Base-by-base conservation (phyloP, 169 alveolate species). In the Ophryocystis elektroscirrha region DNA sequence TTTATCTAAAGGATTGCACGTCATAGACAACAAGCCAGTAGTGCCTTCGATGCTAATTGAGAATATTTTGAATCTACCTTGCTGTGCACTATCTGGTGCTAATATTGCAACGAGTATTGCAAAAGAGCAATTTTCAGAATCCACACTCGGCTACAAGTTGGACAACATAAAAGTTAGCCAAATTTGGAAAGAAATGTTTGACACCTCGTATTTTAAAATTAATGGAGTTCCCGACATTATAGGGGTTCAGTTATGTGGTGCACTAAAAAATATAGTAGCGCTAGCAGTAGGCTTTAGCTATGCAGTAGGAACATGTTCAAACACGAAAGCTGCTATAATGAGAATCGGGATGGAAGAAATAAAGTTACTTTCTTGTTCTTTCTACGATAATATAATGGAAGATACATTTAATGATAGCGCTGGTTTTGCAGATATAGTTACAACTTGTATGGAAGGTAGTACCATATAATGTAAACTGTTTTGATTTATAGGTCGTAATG, bases 261-360 rank as follows among this genome's bases (percentile, higher is more conserved):
- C 93, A n/a, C 41, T 85, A 53, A 85, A 85, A 64, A 85, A 85
- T 57, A 76, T 80, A 28, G 78, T 85, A 12, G 90, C 93, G 18
- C 58, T 85, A 16, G 81, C 88, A 4, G 91, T 85, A 28, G 95
- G 95, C 19, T 79, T 85, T 74, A 79, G 90, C 47, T 90, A 85
- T 49, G 95, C 93, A 12, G 68, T 85, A 50, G 83, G 84, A 16
- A 71, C 70, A 36, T 87, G 91, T 16, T 53, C 84, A 20, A 85
- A 85, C 76, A 77, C 95, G 41, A 81, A 79, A 56, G 83, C 93
- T 16, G 95, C 95, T 23, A 73, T 85, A 51, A 79, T 85, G 69
- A 73, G 95, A 15, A 65, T 78, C 20, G 95, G 95, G 16, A 70
- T 85, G 44, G 77, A 68, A 55, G 94, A 80, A 52, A 70, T 74